phyloP scores from a whole-genome alignment of 2,329 filamentous ascomycete genomes.

The Neurospora crassa region DNA sequence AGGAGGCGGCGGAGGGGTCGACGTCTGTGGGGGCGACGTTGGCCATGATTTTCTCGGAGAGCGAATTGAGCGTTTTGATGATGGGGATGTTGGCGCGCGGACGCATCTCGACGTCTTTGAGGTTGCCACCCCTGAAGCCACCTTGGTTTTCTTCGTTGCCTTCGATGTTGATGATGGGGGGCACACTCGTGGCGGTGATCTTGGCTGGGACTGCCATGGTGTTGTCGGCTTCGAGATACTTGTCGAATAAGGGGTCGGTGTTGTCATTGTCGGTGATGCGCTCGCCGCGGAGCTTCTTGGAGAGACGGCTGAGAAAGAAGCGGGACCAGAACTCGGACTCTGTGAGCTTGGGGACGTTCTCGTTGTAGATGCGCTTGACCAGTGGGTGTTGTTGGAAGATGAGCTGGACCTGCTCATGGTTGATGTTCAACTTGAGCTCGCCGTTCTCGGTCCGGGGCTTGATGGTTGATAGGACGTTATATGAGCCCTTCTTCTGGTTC shows the following conservation, averaged over 20 bases:
- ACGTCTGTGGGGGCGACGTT: slow-evolving; percentile 72
- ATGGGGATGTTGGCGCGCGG: slow-evolving; percentile 77
- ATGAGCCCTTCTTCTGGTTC: slow-evolving; percentile 76
- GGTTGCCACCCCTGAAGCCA: slow-evolving; percentile 69
- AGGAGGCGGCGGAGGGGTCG: slow-evolving; percentile 52
- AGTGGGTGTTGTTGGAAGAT: slow-evolving; percentile 91
- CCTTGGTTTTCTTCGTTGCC: slow-evolving; percentile 94
- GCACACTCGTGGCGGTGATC: slow-evolving; percentile 57
- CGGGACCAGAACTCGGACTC: slow-evolving; percentile 84
- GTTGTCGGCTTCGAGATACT: slow-evolving; percentile 70
- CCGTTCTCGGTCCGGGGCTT: slow-evolving; percentile 71
- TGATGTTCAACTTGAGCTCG: slow-evolving; percentile 72
- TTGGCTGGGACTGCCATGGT: slow-evolving; percentile 41
- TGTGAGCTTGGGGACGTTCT: slow-evolving; percentile 73
- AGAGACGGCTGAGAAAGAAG: slow-evolving; percentile 85
- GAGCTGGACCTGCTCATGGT: slow-evolving; percentile 82
- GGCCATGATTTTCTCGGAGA: slow-evolving; percentile 89
- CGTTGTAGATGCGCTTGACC: slow-evolving; percentile 83
- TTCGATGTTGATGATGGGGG: slow-evolving; percentile 83
- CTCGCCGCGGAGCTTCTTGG: slow-evolving; percentile 87
- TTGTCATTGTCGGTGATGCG: slow-evolving; percentile 70
- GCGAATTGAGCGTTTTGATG: slow-evolving; percentile 75
- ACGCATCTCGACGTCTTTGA: slow-evolving; percentile 83
- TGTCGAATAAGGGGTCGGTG: slow-evolving; percentile 72
- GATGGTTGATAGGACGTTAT: slow-evolving; percentile 87